Conservation (phyloP, 2,329 filamentous ascomycete species). For the Verticillium dahliae region DNA sequence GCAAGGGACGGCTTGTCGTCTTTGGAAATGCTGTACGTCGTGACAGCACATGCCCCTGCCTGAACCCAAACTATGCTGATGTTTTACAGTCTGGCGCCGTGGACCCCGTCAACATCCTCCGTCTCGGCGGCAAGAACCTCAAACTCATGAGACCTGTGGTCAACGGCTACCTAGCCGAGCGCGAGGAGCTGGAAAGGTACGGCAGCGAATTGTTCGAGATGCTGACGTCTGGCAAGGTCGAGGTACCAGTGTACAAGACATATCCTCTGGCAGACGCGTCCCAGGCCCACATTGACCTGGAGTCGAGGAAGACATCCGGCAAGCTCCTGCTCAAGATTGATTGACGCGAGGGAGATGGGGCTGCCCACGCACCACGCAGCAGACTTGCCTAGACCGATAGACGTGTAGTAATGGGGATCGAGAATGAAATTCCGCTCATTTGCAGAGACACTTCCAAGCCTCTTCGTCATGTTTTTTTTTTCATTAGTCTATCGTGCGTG, state of each 20-base stretch:
- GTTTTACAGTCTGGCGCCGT: conserved; percentile 56
- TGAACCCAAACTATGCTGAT: neutral
- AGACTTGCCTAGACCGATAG: neutral
- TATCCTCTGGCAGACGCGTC: conserved; percentile 71
- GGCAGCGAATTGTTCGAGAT: conserved; percentile 66
- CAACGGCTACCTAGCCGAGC: conserved; percentile 61
- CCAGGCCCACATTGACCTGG: conserved; percentile 69
- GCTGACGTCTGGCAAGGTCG: conserved; percentile 61
- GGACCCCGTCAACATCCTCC: conserved; percentile 52
- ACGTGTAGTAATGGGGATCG: neutral
- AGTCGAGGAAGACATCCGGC: conserved; percentile 75
- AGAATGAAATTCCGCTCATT: too few relatives aligned
- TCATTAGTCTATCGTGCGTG: neutral
- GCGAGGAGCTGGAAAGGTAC: conserved; percentile 67
- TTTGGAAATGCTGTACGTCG: conserved; percentile 71
- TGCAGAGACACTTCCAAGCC: neutral
- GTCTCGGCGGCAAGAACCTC: conserved; percentile 66
- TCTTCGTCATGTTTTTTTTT: neutral
- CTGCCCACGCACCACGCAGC: neutral
- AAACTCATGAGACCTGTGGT: conserved; percentile 71
- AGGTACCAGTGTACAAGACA: conserved; percentile 66
- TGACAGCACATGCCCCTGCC: too few relatives aligned
- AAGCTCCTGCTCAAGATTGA: conserved; percentile 71
- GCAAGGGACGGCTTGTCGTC: conserved; percentile 70
- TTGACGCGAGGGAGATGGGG: conserved; percentile 6